Evolutionary conservation across 1,139 yeast species (phyloP).

Genomic region (Meyerozyma smithsonii): DNA sequence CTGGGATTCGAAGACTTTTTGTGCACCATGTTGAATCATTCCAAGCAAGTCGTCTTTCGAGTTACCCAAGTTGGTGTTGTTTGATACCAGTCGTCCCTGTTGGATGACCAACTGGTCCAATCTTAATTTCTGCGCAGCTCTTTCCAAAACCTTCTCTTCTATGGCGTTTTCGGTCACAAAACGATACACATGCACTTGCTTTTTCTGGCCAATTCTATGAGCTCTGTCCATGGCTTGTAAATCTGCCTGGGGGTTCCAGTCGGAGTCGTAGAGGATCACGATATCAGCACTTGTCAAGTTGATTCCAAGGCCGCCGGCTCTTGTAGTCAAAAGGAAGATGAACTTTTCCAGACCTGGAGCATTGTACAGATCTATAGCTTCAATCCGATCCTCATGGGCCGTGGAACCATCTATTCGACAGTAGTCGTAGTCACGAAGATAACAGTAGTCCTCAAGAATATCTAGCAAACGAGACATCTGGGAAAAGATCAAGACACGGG

Average conservation of each 20-base stretch:
- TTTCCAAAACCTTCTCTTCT: constrained; percentile 90
- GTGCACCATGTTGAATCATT: constrained; percentile 98
- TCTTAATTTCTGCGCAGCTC: constrained; percentile 92
- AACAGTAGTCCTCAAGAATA: constrained; percentile 89
- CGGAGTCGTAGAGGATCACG: constrained; percentile 87
- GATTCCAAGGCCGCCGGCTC: constrained; percentile 99
- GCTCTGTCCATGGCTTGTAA: constrained; percentile 99
- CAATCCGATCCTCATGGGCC: constrained; percentile 86
- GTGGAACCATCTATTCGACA: constrained; percentile 96
- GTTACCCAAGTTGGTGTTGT: constrained; percentile 45
- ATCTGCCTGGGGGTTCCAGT: constrained; percentile 99
- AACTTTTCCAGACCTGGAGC: constrained; percentile 79
- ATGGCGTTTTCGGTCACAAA: constrained; percentile 95
- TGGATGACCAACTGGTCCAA: constrained; percentile 94
- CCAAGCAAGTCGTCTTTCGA: constrained; percentile 81
- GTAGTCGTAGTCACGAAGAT: constrained; percentile 75
- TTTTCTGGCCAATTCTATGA: constrained; percentile 95
- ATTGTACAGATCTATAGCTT: constrained; percentile 89
- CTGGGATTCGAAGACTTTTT: constrained; percentile 65
- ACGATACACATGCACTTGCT: constrained; percentile 87
- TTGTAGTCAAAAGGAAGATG: constrained; percentile 80
- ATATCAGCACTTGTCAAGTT: constrained; percentile 90
- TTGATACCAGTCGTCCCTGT: constrained; percentile 66
- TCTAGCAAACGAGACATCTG: constrained; percentile 94
- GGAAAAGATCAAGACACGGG: constrained; percentile 86